Conservation (phyloP, 352 stramenopile genomes). For the Globisporangium viniferum region DNA sequence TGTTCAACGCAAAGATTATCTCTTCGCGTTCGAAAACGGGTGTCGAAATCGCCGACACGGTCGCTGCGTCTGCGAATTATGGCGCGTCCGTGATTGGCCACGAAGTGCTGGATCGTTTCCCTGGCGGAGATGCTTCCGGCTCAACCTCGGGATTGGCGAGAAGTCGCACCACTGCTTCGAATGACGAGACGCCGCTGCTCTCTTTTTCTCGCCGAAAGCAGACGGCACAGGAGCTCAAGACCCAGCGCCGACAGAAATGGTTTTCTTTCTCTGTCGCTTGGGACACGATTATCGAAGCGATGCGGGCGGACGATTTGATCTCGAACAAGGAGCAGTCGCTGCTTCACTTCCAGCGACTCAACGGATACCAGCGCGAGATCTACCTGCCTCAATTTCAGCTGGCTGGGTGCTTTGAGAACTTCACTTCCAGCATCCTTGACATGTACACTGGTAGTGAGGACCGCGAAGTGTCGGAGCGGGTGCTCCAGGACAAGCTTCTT, state of each 20-base stretch:
- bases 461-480: slow-evolving; percentile 57
- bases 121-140: slow-evolving; percentile 27
- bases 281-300: slow-evolving; percentile 97
- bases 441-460: slow-evolving; percentile 56
- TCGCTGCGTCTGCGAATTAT: slow-evolving; percentile 34
- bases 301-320: slow-evolving; percentile 91
- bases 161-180: slow-evolving; percentile 15
- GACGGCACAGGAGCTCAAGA: slow-evolving; percentile 74
- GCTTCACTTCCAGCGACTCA: slow-evolving; percentile 95
- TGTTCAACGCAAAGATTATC: slow-evolving; percentile 87
- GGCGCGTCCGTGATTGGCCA: slow-evolving; percentile 40
- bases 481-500: slow-evolving; percentile 80
- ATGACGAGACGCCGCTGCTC: slow-evolving; percentile 72
- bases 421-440: slow-evolving; percentile 71
- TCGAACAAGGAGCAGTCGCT: slow-evolving; percentile 86
- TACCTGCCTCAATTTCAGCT: slow-evolving; percentile 98
- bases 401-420: slow-evolving; percentile 94
- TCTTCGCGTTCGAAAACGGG: slow-evolving; percentile 73
- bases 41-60: slow-evolving; percentile 39
- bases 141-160: slow-evolving; percentile 17
- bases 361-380: slow-evolving; percentile 96
- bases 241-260: slow-evolving; percentile 97
- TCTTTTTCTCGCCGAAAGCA: slow-evolving; percentile 87
- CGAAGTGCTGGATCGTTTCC: slow-evolving; percentile 58
- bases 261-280: slow-evolving; percentile 97